Conservation (phyloP, 805 yeast species). For the Cyberlindnera nakhonratchasimensis region DNA sequence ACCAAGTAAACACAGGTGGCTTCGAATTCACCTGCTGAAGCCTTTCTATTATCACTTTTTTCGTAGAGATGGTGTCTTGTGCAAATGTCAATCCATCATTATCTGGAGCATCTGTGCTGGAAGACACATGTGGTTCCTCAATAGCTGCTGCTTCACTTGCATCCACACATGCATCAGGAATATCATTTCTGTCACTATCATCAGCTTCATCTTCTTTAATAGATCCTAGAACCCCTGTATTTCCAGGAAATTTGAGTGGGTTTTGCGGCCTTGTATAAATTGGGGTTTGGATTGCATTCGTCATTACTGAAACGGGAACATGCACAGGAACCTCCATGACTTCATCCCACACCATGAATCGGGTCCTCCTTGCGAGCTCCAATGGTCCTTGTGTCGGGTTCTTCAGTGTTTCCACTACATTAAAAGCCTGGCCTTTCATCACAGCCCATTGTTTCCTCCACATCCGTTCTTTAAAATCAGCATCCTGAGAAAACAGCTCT, state of each 20-base stretch:
- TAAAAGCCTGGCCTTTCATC: conserved; percentile 74
- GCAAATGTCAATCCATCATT: conserved; percentile 12
- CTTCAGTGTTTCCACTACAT: conserved; percentile 64
- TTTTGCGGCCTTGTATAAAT: conserved; percentile 4
- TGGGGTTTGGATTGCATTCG: conserved; percentile 44
- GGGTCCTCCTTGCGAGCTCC: conserved; percentile 57
- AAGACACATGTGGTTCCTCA: background rate
- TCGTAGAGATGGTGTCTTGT: conserved; percentile 26
- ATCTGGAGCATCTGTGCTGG: background rate
- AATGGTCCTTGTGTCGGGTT: conserved; percentile 59
- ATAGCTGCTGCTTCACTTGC: background rate
- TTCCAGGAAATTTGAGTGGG: no score
- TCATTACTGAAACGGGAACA: conserved; percentile 35
- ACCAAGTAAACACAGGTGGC: conserved; percentile 70
- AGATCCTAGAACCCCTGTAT: background rate
- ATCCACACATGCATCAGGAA: background rate
- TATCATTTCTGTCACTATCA: background rate
- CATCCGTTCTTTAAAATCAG: conserved; percentile 61
- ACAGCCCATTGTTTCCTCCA: conserved; percentile 69
- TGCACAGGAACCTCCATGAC: conserved; percentile 53
- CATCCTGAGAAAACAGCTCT: conserved; percentile 49
- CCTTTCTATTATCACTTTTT: conserved; percentile 56
- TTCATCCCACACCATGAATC: conserved; percentile 58
- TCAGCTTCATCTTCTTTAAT: conserved; percentile 7
- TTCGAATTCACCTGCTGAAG: conserved; percentile 49